These are phyloP conservation scores for Tanacetum coccineum DNA, from an alignment of 129 eudicot genomes.

Conservation along the genomic window DNA sequence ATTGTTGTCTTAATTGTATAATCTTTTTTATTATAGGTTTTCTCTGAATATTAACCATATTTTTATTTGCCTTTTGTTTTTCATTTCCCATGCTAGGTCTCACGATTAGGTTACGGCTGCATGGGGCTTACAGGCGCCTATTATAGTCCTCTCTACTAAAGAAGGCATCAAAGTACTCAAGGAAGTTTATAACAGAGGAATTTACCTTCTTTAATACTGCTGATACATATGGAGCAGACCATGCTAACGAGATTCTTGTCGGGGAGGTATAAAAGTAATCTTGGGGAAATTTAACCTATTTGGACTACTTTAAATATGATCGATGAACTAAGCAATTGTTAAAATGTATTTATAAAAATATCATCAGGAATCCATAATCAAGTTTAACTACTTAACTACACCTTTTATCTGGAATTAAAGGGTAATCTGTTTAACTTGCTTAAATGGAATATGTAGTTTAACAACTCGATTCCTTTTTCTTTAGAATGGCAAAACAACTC, in stretches of 20 bases:
- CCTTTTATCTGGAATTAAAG: neutral
- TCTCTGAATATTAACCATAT: neutral
- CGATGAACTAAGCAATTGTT: neutral
- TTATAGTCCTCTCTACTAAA: slow-evolving; percentile 55
- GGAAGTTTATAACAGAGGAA: slow-evolving; percentile 53
- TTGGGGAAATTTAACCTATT: neutral
- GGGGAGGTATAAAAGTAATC: slow-evolving; percentile 44
- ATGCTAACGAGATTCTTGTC: slow-evolving; percentile 56
- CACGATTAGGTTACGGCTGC: slow-evolving; percentile 77
- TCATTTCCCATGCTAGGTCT: slow-evolving; percentile 36
- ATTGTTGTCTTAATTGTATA: no score
- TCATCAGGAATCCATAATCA: neutral
- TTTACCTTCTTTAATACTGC: slow-evolving; percentile 75
- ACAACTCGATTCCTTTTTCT: neutral
- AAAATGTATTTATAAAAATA: neutral
- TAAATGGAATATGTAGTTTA: neutral
- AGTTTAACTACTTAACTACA: neutral
- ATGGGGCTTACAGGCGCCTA: slow-evolving; percentile 56
- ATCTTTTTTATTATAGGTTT: no score
- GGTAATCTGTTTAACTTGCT: neutral
- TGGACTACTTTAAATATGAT: no score
- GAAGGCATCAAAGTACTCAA: slow-evolving; percentile 48
- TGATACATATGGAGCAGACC: slow-evolving; percentile 47
- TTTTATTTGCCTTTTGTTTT: neutral
- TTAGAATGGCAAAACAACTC: no score